Conservation (phyloP, 2,329 filamentous ascomycete species). For the Fusarium bactridioides region DNA sequence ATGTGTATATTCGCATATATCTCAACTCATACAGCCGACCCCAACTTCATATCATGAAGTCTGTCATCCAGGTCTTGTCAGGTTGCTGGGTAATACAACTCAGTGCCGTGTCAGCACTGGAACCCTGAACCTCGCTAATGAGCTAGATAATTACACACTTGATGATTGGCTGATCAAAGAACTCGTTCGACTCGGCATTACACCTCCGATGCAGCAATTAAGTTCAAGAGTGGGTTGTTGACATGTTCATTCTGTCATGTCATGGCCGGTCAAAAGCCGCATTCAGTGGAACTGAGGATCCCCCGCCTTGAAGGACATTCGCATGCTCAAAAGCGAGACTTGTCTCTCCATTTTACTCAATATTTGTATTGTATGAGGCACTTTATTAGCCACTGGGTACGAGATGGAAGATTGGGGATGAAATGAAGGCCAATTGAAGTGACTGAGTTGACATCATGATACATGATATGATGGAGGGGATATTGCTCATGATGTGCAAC, state of each 20-base stretch:
- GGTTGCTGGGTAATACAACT: background rate
- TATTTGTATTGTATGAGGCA: background rate
- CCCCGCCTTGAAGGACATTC: conserved; percentile 3
- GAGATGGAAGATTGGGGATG: background rate
- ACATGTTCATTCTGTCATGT: conserved; percentile 7
- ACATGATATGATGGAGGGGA: conserved; percentile 3
- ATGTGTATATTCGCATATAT: accelerated
- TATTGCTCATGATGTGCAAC: conserved; percentile 10
- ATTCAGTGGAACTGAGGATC: conserved; percentile 12
- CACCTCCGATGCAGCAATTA: conserved; percentile 11
- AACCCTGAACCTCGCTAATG: background rate
- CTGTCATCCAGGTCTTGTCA: background rate
- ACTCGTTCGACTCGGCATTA: background rate
- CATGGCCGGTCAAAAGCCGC: conserved; percentile 35
- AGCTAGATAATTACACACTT: conserved; percentile 15
- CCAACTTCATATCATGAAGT: background rate
- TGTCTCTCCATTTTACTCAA: background rate
- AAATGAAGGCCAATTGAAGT: background rate
- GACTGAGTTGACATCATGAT: conserved; percentile 9
- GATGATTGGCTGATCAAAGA: conserved; percentile 17
- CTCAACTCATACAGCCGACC: background rate
- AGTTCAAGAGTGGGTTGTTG: background rate
- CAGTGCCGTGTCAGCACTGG: conserved; percentile 4
- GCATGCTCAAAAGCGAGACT: background rate
- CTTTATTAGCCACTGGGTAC: accelerated